Base-by-base conservation (phyloP, 2,329 filamentous ascomycete species). In the Sporothrix schenckii region DNA sequence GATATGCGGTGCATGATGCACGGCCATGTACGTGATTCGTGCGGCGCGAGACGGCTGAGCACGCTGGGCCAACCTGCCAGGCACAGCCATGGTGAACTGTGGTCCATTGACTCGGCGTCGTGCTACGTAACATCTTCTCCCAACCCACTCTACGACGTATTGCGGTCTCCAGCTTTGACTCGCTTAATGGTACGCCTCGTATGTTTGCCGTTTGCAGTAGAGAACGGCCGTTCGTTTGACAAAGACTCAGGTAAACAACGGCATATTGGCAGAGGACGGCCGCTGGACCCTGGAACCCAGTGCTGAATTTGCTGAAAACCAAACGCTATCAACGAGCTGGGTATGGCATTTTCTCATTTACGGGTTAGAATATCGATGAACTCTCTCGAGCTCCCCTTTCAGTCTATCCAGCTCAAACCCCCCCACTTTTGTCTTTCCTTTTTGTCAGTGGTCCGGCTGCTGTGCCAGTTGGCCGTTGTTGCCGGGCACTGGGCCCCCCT, bases 91-190 rank as follows among this genome's bases (percentile, higher is more conserved):
- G 7, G 14, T 44, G 41, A 10, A 6, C 41, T n/a, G 5, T 50
- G 47, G 47, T n/a, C 47, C 16, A 19, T 50, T 50, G 13, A 13
- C 49, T 68, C 49, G 66, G 52, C 41, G 39, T 27, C 53, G 39
- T 68, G 53, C 67, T 69, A 61, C 67, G 53, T 52, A 69, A 39
- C 67, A 69, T 69, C 27, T 39, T 34, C 39, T 68, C 52, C 50
- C 50, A 50, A 58, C 34, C 7, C 13, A n/a, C 21, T 27, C 24
- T 41, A 14, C 14, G 41, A 9, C 41, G 41, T 44, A 14, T 27
- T 27, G 44, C 7, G 9, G 53, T 44, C 30, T 34, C 21, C 60
- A n/a, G 19, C 47, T 49, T 66, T 47, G 27, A 13, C 41, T 50
- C 66, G 14, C 14, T 47, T 39, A 19, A 39, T 10, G 44, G 3